These are phyloP conservation scores for Orbilia quercus DNA, from an alignment of 2,329 filamentous ascomycete species.

Conservation along the genomic window DNA sequence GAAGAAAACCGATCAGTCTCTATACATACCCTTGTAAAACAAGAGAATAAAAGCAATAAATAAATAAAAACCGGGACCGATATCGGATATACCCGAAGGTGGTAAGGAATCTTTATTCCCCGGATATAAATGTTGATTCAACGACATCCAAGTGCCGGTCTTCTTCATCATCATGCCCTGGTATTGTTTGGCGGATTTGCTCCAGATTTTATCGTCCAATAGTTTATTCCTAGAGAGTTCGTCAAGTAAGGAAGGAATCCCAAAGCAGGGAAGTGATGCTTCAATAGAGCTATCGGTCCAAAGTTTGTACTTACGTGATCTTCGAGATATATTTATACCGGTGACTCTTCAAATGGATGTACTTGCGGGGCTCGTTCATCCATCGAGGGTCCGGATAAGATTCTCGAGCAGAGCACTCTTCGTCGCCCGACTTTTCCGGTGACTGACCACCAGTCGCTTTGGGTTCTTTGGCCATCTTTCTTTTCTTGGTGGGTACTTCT, in stretches of 20 bases:
- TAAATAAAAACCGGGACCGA: conserved; percentile 43
- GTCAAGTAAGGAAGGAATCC: conserved; percentile 38
- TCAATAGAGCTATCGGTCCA: background rate
- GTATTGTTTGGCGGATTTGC: conserved; percentile 47
- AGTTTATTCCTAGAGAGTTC: conserved; percentile 49
- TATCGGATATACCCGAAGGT: conserved; percentile 50
- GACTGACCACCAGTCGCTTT: conserved; percentile 49
- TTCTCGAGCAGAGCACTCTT: conserved; percentile 43
- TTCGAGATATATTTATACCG: conserved; percentile 55
- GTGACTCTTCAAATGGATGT: conserved; percentile 42
- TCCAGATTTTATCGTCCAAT: conserved; percentile 49
- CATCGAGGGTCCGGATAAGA: conserved; percentile 54
- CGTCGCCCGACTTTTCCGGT: conserved; percentile 47
- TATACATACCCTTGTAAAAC: conserved; percentile 35
- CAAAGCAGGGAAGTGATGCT: conserved; percentile 14
- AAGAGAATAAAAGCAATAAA: conserved; percentile 7
- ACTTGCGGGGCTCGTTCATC: conserved; percentile 53
- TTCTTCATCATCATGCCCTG: conserved; percentile 52
- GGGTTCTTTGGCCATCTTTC: conserved; percentile 31
- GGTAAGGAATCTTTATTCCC: conserved; percentile 54
- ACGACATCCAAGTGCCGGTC: conserved; percentile 52
- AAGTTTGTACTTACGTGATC: conserved; percentile 41
- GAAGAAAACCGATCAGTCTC: conserved; percentile 34
- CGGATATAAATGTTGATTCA: conserved; percentile 53
- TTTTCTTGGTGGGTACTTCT: conserved; percentile 35